Base-by-base conservation (phyloP, 805 yeast species). In the Candida xiaguanensis region DNA sequence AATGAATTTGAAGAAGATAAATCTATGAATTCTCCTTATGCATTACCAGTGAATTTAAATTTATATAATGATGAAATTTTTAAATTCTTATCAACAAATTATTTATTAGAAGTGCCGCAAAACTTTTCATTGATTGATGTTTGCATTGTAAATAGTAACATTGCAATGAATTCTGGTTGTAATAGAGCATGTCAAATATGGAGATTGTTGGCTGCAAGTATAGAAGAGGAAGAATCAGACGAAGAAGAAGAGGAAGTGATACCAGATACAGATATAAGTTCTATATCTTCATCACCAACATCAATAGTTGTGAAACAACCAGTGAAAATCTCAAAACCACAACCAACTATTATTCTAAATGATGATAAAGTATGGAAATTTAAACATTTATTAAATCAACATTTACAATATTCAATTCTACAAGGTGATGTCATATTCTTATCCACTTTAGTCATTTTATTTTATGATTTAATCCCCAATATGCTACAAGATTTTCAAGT, bases 351-450 rank as follows among this genome's bases (percentile, higher is more conserved):
- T 18, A 26, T 26, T 15, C 27, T 36, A 18, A 32, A 31, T 29
- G 41, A 49, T 44, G 27, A 44, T 23, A 47, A 46, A 22, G 87
- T 90, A 0, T 85, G 89, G 85, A 64, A 69, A 13, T 74, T 83
- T 2, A 59, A 65, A 6, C 60, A 56, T 34, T 54, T 85, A 41
- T 63, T 85, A 8, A 50, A 61, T 34, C 65, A 76, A 46, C 77
- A 80, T 0, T 57, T 77, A n/a, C 70, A 70, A 16, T 80, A 75
- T 57, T 74, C 82, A 31, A 54, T 74, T 4, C 56, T 57, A 7
- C 84, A 80, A 47, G 91, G 91, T 1, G 88, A 85, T 53, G 50
- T 81, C 13, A 62, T 80, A 11, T 64, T 80, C 70, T 69, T 82
- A 44, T 72, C 84, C 4, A 70, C 83, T 0, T 47, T 85, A 25